phyloP scores from a whole-genome alignment of 805 yeast species.

The Lachancea nothofagi region DNA sequence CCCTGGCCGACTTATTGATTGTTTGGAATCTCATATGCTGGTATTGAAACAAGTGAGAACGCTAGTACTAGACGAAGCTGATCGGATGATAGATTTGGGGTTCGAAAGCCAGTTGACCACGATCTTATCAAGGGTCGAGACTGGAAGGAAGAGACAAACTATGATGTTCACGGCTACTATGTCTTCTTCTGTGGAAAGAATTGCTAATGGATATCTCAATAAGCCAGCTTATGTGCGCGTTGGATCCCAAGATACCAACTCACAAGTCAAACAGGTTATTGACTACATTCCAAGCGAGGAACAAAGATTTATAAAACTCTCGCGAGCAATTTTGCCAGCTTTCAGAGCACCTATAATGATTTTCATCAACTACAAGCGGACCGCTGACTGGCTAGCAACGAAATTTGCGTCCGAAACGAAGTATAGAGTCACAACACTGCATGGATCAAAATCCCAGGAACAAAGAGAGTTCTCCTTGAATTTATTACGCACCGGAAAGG shows the following conservation, averaged over 20 bases:
- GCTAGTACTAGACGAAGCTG: conserved; percentile 88
- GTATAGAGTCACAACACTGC: conserved; percentile 56
- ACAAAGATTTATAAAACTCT: conserved; percentile 37
- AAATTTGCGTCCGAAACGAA: conserved; percentile 42
- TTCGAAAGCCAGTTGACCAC: conserved; percentile 73
- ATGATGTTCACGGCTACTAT: conserved; percentile 95
- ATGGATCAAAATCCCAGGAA: conserved; percentile 82
- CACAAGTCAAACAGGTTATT: conserved; percentile 58
- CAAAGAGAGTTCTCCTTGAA: conserved; percentile 75
- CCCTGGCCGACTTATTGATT: conserved; percentile 86
- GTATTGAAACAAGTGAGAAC: conserved; percentile 56
- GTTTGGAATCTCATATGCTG: conserved; percentile 61
- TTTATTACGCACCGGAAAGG: conserved; percentile 49
- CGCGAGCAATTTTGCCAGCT: conserved; percentile 13
- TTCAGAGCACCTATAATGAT: conserved; percentile 61
- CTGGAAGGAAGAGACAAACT: conserved; percentile 41
- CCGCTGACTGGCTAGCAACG: conserved; percentile 62
- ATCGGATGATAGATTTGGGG: conserved; percentile 92
- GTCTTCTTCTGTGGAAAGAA: conserved; percentile 63
- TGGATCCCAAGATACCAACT: conserved; percentile 61
- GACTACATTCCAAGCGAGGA: conserved; percentile 44
- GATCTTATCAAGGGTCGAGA: conserved; percentile 53
- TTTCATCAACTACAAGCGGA: conserved; percentile 71
- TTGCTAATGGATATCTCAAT: conserved; percentile 57
- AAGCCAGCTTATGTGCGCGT: conserved; percentile 61